Conservation (phyloP, 169 alveolate genomes). For the Sarcocystis neurona region DNA sequence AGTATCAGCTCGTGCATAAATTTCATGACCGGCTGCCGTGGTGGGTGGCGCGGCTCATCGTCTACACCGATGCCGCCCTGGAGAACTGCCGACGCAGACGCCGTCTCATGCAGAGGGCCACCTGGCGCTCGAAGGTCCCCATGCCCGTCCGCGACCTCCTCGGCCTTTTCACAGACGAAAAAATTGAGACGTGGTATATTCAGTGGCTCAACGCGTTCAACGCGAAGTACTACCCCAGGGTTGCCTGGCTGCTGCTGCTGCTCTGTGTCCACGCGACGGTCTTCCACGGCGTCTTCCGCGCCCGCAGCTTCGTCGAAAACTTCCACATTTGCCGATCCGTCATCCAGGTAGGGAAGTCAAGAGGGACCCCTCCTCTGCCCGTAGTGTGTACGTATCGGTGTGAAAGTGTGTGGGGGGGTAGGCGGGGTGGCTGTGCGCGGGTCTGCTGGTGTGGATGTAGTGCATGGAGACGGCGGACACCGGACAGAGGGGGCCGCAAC, state of each 20-base stretch:
- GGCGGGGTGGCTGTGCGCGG: not conserved
- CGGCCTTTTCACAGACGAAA: constrained; percentile 70
- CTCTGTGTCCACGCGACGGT: constrained; percentile 63
- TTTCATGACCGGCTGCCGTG: constrained; percentile 48
- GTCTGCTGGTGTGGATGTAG: not conserved
- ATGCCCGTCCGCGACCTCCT: constrained; percentile 70
- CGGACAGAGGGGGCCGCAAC: no score
- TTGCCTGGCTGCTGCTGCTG: constrained; percentile 64
- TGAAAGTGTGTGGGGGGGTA: not conserved
- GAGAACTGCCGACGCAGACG: constrained; percentile 67
- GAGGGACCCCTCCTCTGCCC: no score
- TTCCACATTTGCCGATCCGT: not conserved
- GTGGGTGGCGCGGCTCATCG: constrained; percentile 47
- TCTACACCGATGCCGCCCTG: constrained; percentile 51
- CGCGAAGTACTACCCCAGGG: constrained; percentile 61
- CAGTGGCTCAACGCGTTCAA: constrained; percentile 75
- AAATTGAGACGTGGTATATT: constrained; percentile 71
- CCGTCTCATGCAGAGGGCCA: constrained; percentile 71
- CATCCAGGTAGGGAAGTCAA: not conserved
- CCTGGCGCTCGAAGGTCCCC: constrained; percentile 68
- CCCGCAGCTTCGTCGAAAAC: constrained; percentile 51
- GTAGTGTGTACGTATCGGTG: no score
- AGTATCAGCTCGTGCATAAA: constrained; percentile 39
- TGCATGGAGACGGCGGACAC: no score
- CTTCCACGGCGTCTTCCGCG: constrained; percentile 65